These are phyloP conservation scores for Cyclotella cryptica DNA, from an alignment of 108 stramenopile species.

Conservation along the genomic window DNA sequence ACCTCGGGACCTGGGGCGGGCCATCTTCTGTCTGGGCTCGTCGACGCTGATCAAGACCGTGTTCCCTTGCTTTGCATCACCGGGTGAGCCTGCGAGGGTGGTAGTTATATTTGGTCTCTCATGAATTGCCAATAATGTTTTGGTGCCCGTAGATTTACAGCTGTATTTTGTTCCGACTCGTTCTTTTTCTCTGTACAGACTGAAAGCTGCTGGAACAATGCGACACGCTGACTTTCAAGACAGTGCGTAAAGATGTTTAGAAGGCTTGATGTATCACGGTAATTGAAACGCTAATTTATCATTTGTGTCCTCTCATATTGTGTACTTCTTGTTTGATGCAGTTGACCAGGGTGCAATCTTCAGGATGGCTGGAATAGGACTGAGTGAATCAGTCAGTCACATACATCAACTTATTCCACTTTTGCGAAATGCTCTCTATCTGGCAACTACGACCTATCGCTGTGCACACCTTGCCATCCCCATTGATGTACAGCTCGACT, in stretches of 20 bases:
- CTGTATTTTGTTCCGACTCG: no score
- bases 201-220: conserved; percentile 42
- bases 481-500: conserved; percentile 48
- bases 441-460: conserved; percentile 37
- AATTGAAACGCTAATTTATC: no score
- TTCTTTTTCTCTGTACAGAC: conserved; percentile 4
- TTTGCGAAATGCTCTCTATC: conserved; percentile 51
- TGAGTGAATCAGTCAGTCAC: conserved; percentile 24
- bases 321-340: not conserved
- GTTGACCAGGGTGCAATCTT: conserved; percentile 54
- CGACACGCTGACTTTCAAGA: conserved; percentile 61
- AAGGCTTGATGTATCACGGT: no score
- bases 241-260: conserved; percentile 11
- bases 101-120: no score
- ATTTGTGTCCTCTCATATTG: no score
- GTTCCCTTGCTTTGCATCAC: conserved; percentile 57
- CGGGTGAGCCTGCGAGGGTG: conserved; percentile 10
- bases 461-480: conserved; percentile 61
- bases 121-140: no score
- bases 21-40: conserved; percentile 48
- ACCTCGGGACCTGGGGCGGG: conserved; percentile 62
- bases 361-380: conserved; percentile 51
- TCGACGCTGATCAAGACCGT: conserved; percentile 55
- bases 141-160: no score
- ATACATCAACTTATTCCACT: conserved; percentile 51